A percentile compares a stretch with the other conserved stretches of the same genome.
Conservation (phyloP, 2,329 filamentous ascomycete genomes). For the Chalara sp. region DNA sequence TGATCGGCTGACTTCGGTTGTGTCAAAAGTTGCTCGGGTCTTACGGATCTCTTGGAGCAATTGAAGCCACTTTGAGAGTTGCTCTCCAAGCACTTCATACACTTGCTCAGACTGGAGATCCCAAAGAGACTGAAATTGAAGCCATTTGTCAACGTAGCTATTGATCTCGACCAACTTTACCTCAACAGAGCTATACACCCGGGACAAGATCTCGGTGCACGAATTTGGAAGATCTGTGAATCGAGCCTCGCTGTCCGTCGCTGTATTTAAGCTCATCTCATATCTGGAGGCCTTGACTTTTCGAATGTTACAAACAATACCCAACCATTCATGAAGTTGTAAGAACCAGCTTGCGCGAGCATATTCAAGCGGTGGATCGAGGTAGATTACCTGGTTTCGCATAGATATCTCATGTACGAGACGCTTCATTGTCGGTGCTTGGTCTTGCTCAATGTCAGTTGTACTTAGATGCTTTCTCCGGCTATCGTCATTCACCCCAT, state of each 20-base stretch:
- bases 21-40: constrained; percentile 93
- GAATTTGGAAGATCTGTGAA: constrained; percentile 81
- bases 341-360: constrained; percentile 90
- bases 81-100: constrained; percentile 84
- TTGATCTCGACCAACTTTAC: constrained; percentile 74
- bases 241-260: constrained; percentile 56
- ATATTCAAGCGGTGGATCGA: constrained; percentile 88
- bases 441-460: constrained; percentile 36
- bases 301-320: constrained; percentile 82
- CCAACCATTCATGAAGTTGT: constrained; percentile 90
- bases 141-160: constrained; percentile 91
- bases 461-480: constrained; percentile 43
- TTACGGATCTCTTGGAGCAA: constrained; percentile 96
- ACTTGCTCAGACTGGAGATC: constrained; percentile 95
- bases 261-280: constrained; percentile 74
- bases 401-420: constrained; percentile 91
- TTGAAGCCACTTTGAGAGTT: constrained; percentile 88
- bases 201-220: constrained; percentile 71
- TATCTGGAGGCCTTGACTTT: constrained; percentile 95
- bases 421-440: constrained; percentile 60
- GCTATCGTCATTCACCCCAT: constrained; percentile 39
- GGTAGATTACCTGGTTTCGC: constrained; percentile 95
- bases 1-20: constrained; percentile 82
- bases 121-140: constrained; percentile 98
- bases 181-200: constrained; percentile 79